A percentile compares a stretch with the other conserved stretches of the same genome.
phyloP scores from a whole-genome alignment of 2,329 filamentous ascomycete genomes.

The Podosphaera xanthii region DNA sequence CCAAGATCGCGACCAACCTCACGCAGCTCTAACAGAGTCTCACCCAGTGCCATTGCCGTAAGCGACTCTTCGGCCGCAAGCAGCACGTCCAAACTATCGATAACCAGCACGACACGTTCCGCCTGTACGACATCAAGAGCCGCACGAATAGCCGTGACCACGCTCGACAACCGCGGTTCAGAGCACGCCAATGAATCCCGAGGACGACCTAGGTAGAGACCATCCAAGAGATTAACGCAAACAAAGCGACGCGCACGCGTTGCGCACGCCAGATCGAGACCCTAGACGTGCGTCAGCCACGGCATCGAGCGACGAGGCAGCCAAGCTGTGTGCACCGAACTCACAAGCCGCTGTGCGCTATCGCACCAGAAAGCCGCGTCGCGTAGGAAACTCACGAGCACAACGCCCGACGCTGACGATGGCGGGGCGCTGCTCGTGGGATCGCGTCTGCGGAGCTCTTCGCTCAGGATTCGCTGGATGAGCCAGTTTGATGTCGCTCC shows the following conservation, averaged over 20 bases:
- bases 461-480: conserved; percentile 28
- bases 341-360: conserved; percentile 42
- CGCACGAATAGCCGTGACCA: conserved; percentile 4
- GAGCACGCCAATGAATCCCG: background rate
- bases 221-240: conserved; percentile 44
- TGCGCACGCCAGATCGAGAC: conserved; percentile 44
- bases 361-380: conserved; percentile 60
- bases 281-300: conserved; percentile 21
- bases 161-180: too few relatives aligned
- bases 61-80: conserved; percentile 32
- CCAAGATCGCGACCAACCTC: conserved; percentile 26
- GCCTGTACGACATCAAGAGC: conserved; percentile 6
- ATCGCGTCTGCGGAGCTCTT: conserved; percentile 10
- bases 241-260: conserved; percentile 34
- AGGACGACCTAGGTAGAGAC: conserved; percentile 7
- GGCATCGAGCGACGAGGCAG: background rate
- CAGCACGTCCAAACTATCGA: conserved; percentile 43
- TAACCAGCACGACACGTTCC: conserved; percentile 30
- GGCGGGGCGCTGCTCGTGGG: too few relatives aligned
- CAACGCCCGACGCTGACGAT: conserved; percentile 23
- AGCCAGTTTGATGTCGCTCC: conserved; percentile 45
- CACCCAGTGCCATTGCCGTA: conserved; percentile 25
- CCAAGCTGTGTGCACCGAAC: conserved; percentile 8
- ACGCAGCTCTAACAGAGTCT: conserved; percentile 34
- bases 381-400: conserved; percentile 66